phyloP scores from a whole-genome alignment of 1,284 basidiomycete species.

The Chiua sp. region DNA sequence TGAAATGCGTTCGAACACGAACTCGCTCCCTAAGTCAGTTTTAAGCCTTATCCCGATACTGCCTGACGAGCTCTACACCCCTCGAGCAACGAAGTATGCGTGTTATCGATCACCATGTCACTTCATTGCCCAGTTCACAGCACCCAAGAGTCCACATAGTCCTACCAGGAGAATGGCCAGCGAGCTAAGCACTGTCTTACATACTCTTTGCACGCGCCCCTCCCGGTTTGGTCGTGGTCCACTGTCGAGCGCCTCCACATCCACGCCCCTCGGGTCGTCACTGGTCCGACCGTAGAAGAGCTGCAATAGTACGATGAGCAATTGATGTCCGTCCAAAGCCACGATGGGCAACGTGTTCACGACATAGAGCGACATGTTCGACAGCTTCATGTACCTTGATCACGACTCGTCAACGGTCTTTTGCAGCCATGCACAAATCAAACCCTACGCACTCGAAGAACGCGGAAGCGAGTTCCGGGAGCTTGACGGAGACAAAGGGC shows the following conservation, averaged over 20 bases:
- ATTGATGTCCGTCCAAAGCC: constrained; percentile 64
- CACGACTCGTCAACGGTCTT: background rate
- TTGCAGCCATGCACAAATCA: background rate
- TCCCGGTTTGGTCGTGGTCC: constrained; percentile 7
- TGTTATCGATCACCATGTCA: too few relatives aligned
- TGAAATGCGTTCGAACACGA: too few relatives aligned
- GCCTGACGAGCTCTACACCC: too few relatives aligned
- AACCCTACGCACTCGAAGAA: constrained; percentile 56
- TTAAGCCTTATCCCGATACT: too few relatives aligned
- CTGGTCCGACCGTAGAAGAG: constrained; percentile 10
- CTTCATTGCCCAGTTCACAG: constrained; percentile 21
- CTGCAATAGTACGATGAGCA: constrained; percentile 49
- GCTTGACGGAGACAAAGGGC: constrained; percentile 48
- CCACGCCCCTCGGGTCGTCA: constrained; percentile 10
- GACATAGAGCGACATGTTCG: constrained; percentile 70
- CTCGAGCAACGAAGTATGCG: too few relatives aligned
- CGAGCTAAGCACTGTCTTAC: constrained; percentile 20
- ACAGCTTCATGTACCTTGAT: constrained; percentile 62
- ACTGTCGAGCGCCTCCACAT: constrained; percentile 24
- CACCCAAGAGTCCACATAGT: constrained; percentile 28
- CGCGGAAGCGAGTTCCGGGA: constrained; percentile 42
- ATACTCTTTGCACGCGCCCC: constrained; percentile 22
- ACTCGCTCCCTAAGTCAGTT: too few relatives aligned
- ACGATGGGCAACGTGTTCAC: constrained; percentile 75
- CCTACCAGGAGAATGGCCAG: constrained; percentile 29